A percentile compares a stretch with the other conserved stretches of the same genome.
Evolutionary conservation across 2,329 filamentous ascomycete species (phyloP).

Genomic region (Colletotrichum gigasporum): DNA sequence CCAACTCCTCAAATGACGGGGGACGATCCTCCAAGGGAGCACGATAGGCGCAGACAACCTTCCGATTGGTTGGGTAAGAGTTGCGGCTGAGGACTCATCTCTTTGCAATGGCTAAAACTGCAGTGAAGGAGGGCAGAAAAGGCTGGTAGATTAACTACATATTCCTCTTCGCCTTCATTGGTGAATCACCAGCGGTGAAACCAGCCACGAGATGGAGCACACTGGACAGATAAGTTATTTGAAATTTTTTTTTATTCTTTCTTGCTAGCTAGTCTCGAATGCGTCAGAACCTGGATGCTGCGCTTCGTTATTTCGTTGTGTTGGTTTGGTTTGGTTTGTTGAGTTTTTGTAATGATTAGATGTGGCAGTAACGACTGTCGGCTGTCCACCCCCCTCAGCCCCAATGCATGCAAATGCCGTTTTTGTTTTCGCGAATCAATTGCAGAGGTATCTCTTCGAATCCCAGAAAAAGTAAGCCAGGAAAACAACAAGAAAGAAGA

Average conservation of each 20-base stretch:
- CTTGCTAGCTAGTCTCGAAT: constrained; percentile 18
- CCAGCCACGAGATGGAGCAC: not conserved
- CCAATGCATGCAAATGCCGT: not conserved
- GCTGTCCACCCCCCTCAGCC: constrained; percentile 4
- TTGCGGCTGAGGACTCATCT: too few species aligned
- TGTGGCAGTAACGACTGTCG: constrained; percentile 15
- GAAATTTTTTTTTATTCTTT: not conserved
- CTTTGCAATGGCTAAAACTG: too few species aligned
- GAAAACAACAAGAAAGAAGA: not conserved
- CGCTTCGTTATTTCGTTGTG: not conserved
- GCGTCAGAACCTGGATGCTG: not conserved
- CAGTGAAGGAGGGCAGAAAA: too few species aligned
- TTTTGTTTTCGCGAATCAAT: not conserved
- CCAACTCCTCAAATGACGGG: too few species aligned
- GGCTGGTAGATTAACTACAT: too few species aligned
- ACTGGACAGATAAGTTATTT: not conserved
- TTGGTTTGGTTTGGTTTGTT: not conserved
- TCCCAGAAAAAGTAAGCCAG: not conserved
- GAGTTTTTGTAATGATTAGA: not conserved
- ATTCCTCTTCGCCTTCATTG: too few species aligned
- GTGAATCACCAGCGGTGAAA: not conserved
- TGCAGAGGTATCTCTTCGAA: constrained; percentile 16
- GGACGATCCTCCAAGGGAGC: too few species aligned
- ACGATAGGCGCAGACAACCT: too few species aligned
- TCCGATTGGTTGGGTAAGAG: too few species aligned